Base-by-base conservation (phyloP, 2,329 filamentous ascomycete species). In the Emmonsiellopsis sp. region DNA sequence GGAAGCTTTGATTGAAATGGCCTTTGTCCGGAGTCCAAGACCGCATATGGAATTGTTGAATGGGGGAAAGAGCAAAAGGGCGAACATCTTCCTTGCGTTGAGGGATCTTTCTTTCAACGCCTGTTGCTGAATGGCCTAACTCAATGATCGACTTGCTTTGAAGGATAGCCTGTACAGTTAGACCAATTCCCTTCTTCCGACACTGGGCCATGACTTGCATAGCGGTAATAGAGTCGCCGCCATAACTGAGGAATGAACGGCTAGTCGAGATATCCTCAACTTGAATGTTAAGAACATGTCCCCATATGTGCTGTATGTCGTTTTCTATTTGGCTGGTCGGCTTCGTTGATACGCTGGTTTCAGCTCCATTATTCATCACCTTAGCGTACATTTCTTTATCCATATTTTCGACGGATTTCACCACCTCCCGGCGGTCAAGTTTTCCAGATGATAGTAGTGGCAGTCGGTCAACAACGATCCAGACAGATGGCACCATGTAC, bases 181-280 rank as follows among this genome's bases (percentile, higher is more conserved):
- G 62, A 10, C 70, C 67, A 54, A 77, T 64, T 1, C 73, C 73
- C 37, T 65, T 62, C 59, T 74, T 75, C 47, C 74, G 74, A 55
- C 72, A 76, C 37, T 73, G 66, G 2, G 71, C 71, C 54, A 75
- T 69, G 40, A 75, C 75, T 47, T 74, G 74, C 71, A 78, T 77
- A 0, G 76, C 74, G 41, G 74, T 75, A 52, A 77, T 76, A 0
- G 74, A 76, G 53, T 78, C 75, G 50, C 75, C 75, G 35, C 75
- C 74, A 2, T 76, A 58, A 9, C 67, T 71, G 3, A 77, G 58
- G 56, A 77, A 78, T 42, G 68, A 67, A 46, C 69, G 62, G 15
- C 66, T 57, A 37, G 69, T 30, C 31, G 63, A 62, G n/a, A 73
- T 64, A 10, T 64, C 64, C 11, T 53, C 57, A 9, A 59, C 53